Evolutionary conservation across 768 basidiomycete genomes (phyloP), one percentile per base, ranked within the genome.

Genomic region (Pluteus cervinus): DNA sequence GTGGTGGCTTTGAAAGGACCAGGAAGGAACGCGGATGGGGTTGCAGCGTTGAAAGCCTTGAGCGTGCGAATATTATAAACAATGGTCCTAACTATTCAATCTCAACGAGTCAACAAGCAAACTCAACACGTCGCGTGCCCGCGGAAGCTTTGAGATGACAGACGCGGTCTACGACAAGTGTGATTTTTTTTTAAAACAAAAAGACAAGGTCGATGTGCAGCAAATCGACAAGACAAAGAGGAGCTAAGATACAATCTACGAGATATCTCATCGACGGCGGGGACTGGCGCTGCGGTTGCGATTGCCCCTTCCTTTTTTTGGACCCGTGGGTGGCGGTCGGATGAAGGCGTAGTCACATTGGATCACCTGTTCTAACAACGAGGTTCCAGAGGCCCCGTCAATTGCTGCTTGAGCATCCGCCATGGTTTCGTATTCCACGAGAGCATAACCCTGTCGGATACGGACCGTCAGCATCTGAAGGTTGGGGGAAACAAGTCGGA

Each of bases 391-490:
- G 17, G 92, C 91, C 31, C 82, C 83, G 40, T 91, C 86, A 44
- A 99, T 94, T 12, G 96, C 96, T 18, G 80, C 78, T 51, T 96
- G 89, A 1, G 96, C 96, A 43, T 98, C 93, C 8, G 81, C 71
- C 78, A 88, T 85, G 4, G 90, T 93, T 54, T 93, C 91, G 57
- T 97, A 99, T 61, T 99, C 96, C 35, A 99, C 89, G 38, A 99
- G 67, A 4, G 93, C 94, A 65, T 99, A 99, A 29, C 96, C 96
- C 94, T 98, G 51, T n/a, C 25, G 24, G 26, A 36, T 11, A 34
- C 35, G 24, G 35, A 40, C 36, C 37, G 40, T 35, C 17, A 33
- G 37, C 24, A 7, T 44, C 24, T 16, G 26, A 43, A 7, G 14
- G 33, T 12, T 18, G 29, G n/a, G 28, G 17, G 20, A 31, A 36